Conservation (phyloP, 495 filamentous ascomycete species). For the Hyaloscypha finlandica region DNA sequence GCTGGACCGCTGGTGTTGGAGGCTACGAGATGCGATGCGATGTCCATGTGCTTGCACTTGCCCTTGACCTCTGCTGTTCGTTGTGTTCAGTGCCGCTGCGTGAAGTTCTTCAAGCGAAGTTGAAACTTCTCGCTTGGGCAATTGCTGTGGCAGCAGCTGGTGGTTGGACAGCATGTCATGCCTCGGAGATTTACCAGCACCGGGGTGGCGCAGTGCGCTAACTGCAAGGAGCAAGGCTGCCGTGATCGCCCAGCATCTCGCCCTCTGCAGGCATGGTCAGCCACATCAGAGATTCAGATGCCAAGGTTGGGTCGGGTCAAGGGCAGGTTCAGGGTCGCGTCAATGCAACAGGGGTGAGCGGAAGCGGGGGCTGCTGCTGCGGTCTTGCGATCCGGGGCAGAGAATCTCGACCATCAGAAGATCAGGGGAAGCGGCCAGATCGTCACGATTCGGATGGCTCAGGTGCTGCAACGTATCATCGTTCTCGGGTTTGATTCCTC, state of each 20-base stretch:
- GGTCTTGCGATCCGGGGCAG: no score
- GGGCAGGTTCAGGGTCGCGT: background rate
- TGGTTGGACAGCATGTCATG: slow-evolving; percentile 18
- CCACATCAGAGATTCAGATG: slow-evolving; percentile 1
- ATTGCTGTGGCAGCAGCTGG: background rate
- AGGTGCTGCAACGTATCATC: slow-evolving; percentile 12
- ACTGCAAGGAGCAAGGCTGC: background rate
- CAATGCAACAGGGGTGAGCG: background rate
- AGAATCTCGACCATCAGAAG: slow-evolving; percentile 6
- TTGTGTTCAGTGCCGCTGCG: background rate
- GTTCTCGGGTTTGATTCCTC: background rate
- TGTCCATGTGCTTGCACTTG: no score
- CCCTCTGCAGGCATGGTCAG: background rate
- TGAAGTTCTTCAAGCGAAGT: slow-evolving; percentile 4
- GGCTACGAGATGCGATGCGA: background rate
- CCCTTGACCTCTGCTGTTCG: background rate
- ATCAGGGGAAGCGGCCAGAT: slow-evolving; percentile 3
- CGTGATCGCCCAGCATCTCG: background rate
- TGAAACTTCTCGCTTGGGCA: slow-evolving; percentile 17
- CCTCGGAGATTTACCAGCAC: slow-evolving; percentile 17
- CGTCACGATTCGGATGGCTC: background rate
- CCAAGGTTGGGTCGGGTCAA: background rate
- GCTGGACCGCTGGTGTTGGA: background rate
- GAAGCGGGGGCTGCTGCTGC: no score
- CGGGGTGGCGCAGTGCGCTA: background rate